These are phyloP conservation scores for Quercus ilex DNA, from an alignment of 306 rosid genomes.

Conservation along the genomic window DNA sequence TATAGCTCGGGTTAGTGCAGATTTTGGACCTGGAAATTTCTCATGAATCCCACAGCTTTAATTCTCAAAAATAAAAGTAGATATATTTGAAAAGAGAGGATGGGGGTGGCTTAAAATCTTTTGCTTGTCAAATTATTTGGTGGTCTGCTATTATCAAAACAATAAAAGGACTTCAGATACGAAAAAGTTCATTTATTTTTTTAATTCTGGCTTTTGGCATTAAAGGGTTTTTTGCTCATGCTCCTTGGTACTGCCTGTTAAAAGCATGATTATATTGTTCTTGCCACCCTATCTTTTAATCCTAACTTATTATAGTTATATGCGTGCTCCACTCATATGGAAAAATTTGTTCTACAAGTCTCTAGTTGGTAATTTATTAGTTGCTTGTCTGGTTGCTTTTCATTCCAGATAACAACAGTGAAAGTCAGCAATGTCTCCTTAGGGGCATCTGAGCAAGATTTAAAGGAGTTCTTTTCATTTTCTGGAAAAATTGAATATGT, in stretches of 20 bases:
- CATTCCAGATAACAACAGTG: constrained; percentile 43
- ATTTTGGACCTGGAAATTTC: neutral
- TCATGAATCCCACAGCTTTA: neutral
- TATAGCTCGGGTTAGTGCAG: neutral
- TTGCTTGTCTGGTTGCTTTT: neutral
- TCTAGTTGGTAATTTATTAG: neutral
- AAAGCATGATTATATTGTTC: neutral
- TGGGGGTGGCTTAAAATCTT: too few species aligned
- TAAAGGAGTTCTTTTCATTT: constrained; percentile 59
- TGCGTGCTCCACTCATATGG: neutral
- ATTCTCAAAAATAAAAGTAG: too few species aligned
- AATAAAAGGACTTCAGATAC: too few species aligned
- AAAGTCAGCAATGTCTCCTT: constrained; percentile 53
- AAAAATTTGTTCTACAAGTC: neutral
- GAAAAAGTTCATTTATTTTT: too few species aligned
- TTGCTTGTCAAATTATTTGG: too few species aligned
- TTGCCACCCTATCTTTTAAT: neutral
- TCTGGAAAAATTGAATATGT: constrained; percentile 52
- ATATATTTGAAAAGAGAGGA: too few species aligned
- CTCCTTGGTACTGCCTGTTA: neutral
- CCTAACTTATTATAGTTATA: neutral
- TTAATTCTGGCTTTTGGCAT: too few species aligned
- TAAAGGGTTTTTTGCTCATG: too few species aligned
- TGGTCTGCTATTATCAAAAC: too few species aligned
- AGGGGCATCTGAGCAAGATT: constrained; percentile 42